These are phyloP conservation scores for Mitragyna speciosa DNA, from an alignment of 257 asterid species.

Conservation along the genomic window DNA sequence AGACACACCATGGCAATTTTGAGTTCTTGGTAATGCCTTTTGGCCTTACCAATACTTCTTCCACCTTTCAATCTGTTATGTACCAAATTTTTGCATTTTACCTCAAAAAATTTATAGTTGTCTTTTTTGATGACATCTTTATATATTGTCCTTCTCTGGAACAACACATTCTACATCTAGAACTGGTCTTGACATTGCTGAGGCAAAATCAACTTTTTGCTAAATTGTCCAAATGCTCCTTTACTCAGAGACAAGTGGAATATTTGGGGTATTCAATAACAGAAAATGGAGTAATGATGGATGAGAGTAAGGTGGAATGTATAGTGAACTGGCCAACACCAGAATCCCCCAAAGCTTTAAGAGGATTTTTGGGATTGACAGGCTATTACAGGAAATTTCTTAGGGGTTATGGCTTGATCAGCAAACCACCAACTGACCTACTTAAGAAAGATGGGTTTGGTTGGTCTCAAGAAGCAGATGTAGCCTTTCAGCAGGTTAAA, in stretches of 20 bases:
- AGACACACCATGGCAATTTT: background rate
- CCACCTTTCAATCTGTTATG: background rate
- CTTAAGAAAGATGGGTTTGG: background rate
- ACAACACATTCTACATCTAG: fast-evolving
- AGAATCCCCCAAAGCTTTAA: background rate
- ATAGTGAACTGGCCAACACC: background rate
- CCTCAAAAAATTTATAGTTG: background rate
- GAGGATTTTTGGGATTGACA: background rate
- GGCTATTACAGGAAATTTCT: too few relatives aligned
- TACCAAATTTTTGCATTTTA: background rate
- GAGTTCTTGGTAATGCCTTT: too few relatives aligned
- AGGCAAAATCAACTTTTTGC: background rate
- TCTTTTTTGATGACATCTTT: background rate
- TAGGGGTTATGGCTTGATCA: background rate
- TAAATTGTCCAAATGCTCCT: background rate
- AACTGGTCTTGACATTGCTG: background rate
- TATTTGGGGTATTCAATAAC: background rate
- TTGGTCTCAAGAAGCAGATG: background rate
- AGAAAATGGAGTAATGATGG: background rate
- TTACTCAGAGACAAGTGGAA: background rate
- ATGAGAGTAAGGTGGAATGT: background rate
- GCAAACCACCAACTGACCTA: background rate
- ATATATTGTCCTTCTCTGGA: background rate
- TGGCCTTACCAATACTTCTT: background rate
- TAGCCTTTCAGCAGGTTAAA: background rate